Evolutionary conservation across 139 green algal genomes (phyloP).

Genomic region (Coelastrella sp.): DNA sequence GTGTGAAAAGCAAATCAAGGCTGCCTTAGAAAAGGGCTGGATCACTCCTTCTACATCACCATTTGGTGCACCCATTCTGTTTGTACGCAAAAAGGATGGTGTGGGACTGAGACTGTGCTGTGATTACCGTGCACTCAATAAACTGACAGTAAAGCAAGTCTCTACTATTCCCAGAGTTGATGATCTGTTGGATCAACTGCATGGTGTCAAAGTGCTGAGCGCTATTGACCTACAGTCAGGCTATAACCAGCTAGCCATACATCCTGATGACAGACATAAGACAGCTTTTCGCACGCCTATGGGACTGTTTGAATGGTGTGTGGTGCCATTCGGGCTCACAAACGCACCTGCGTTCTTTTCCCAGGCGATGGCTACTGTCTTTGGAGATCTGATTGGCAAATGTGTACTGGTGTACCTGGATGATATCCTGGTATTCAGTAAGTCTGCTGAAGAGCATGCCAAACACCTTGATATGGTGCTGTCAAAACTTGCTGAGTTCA

Average conservation of each 20-base stretch:
- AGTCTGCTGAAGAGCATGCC: conserved; percentile 18
- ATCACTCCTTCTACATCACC: conserved; percentile 52
- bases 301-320: conserved; percentile 56
- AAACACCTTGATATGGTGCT: conserved; percentile 46
- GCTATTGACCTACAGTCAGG: conserved; percentile 57
- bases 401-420: conserved; percentile 68
- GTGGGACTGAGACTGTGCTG: conserved; percentile 63
- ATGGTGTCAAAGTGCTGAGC: conserved; percentile 57
- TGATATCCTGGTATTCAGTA: conserved; percentile 59
- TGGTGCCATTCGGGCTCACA: conserved; percentile 60
- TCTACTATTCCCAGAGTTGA: conserved; percentile 64
- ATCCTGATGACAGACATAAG: conserved; percentile 41
- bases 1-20: conserved; percentile 15
- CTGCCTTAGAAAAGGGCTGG: conserved; percentile 20
- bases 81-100: conserved; percentile 67
- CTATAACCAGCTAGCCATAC: conserved; percentile 53
- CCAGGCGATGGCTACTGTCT: conserved; percentile 60
- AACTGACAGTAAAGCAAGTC: conserved; percentile 63
- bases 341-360: conserved; percentile 64
- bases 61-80: conserved; percentile 67
- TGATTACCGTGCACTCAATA: conserved; percentile 71
- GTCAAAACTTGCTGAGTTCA: conserved; percentile 6
- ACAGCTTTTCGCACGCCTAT: conserved; percentile 50
- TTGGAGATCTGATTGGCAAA: conserved; percentile 48
- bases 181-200: conserved; percentile 63